These are phyloP conservation scores for Ogataea neopini DNA, from an alignment of 805 yeast genomes.

Conservation along the genomic window DNA sequence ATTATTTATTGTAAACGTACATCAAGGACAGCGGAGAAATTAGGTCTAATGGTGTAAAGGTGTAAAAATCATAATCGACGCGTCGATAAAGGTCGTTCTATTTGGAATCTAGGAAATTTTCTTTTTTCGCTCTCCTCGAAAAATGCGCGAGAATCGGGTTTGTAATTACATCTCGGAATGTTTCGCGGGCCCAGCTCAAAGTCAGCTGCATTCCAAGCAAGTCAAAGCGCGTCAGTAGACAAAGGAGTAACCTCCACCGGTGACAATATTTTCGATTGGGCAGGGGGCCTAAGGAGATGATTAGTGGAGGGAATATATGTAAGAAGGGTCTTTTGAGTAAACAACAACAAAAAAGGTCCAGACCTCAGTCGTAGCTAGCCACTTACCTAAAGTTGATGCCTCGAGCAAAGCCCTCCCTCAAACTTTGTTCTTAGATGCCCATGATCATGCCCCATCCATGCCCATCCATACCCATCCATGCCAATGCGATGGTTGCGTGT, in stretches of 20 bases:
- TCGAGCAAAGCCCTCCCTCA: too few relatives aligned
- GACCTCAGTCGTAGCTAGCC: background rate
- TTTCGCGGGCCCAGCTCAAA: background rate
- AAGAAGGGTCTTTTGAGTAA: background rate
- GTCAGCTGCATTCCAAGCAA: background rate
- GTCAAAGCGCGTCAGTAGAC: background rate
- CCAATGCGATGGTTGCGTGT: background rate
- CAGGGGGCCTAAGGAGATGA: background rate
- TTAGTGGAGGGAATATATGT: background rate
- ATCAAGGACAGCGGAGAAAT: slow-evolving; percentile 1
- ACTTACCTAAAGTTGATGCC: too few relatives aligned
- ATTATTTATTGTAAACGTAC: background rate
- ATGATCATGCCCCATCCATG: too few relatives aligned
- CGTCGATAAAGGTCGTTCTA: background rate
- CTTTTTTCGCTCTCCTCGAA: background rate
- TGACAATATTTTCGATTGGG: background rate
- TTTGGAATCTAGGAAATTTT: background rate
- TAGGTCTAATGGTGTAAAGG: slow-evolving; percentile 3
- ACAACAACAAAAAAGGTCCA: background rate
- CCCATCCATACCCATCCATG: too few relatives aligned
- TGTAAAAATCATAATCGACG: background rate
- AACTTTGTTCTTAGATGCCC: too few relatives aligned
- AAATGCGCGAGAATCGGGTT: background rate
- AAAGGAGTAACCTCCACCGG: background rate
- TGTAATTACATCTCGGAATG: background rate